Conservation (phyloP, 148 eudicot genomes). For the Gaultheria prostrata region DNA sequence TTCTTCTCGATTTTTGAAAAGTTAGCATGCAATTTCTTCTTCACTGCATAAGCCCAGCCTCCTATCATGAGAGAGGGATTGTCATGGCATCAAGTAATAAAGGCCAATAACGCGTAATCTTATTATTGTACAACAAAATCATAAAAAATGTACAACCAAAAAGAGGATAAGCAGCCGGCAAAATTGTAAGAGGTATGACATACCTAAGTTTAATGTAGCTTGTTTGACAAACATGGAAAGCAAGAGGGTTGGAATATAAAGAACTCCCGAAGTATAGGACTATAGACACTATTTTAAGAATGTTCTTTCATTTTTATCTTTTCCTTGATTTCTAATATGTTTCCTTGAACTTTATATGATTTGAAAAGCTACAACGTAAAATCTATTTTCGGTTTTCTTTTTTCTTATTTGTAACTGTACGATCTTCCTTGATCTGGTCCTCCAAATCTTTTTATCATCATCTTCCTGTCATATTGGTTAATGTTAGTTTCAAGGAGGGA, state of each 20-base stretch:
- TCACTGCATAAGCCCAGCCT: not conserved
- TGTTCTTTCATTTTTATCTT: not conserved
- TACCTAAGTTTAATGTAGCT: no score
- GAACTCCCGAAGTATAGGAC: not conserved
- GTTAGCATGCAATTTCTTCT: no score
- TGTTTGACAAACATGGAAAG: not conserved
- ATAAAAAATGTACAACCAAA: not conserved
- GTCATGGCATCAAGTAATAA: not conserved
- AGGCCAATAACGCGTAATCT: not conserved
- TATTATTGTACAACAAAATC: not conserved
- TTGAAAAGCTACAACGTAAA: no score
- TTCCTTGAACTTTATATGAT: not conserved
- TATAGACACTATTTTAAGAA: not conserved
- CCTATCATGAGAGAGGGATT: not conserved
- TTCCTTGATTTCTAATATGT: not conserved
- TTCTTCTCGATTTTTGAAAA: not conserved
- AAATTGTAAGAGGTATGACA: not conserved
- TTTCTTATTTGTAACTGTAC: no score
- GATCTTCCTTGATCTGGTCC: not conserved
- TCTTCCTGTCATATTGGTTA: not conserved
- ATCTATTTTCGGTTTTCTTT: no score
- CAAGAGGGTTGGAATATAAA: not conserved
- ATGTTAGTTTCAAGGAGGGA: no score
- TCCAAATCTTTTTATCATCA: not conserved
- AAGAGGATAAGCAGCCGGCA: not conserved